phyloP scores from a whole-genome alignment of 1,284 basidiomycete genomes.

The Wallemia mellicola region DNA sequence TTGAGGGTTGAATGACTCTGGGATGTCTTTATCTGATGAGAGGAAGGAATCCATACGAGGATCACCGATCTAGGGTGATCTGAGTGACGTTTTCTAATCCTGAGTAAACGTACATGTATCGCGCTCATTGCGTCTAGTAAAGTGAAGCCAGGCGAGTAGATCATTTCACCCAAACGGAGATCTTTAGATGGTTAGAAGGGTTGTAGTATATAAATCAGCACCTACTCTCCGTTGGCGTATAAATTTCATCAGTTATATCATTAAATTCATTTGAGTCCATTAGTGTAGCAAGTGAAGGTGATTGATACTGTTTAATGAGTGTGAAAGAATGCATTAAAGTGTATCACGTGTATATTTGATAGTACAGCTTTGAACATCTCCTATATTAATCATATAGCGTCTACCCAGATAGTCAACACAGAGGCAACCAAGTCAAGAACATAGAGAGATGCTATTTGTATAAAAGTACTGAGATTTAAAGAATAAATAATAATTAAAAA shows the following conservation, averaged over 20 bases:
- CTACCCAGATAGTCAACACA: too few species aligned
- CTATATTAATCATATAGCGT: too few species aligned
- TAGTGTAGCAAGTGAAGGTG: background rate
- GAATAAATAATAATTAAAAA: background rate
- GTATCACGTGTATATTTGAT: too few species aligned
- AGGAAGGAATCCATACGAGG: background rate
- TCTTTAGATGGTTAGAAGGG: background rate
- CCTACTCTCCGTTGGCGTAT: background rate
- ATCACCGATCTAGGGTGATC: background rate
- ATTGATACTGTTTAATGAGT: too few species aligned
- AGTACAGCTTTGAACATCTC: too few species aligned
- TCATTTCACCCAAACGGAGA: background rate
- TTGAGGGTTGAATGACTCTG: background rate
- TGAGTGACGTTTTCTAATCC: background rate
- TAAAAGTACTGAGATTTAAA: too few species aligned
- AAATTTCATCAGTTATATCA: background rate
- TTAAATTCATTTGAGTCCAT: background rate
- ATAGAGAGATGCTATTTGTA: too few species aligned
- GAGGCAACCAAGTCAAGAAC: too few species aligned
- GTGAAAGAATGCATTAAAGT: too few species aligned
- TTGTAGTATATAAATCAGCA: too few species aligned
- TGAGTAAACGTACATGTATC: background rate
- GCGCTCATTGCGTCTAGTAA: background rate
- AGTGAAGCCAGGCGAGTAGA: background rate
- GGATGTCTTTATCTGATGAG: background rate